A percentile compares a stretch with the other conserved stretches of the same genome.
Evolutionary conservation across 805 yeast genomes (phyloP).

Genomic region (Metschnikowia gruessii): DNA sequence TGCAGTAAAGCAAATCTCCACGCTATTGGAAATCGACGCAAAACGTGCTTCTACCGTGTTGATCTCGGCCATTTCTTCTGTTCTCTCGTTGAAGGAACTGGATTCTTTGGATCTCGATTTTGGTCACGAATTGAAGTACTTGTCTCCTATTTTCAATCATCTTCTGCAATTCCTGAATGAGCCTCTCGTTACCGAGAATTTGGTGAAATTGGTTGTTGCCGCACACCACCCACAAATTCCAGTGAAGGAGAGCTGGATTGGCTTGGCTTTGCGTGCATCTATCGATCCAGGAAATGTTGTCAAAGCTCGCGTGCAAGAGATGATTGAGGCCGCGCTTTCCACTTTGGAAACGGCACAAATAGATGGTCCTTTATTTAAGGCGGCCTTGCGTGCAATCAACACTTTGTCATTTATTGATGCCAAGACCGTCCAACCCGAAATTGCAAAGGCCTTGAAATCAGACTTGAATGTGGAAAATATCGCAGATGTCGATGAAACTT

Average conservation of each 20-base stretch:
- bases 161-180: conserved; percentile 25
- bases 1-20: conserved; percentile 31
- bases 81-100: conserved; percentile 17
- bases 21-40: conserved; percentile 24
- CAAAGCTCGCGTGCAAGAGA: conserved; percentile 21
- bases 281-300: conserved; percentile 56
- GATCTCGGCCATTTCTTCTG: conserved; percentile 39
- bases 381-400: conserved; percentile 39
- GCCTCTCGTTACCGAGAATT: conserved; percentile 18
- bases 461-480: conserved; percentile 42
- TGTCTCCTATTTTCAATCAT: conserved; percentile 26
- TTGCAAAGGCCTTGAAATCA: conserved; percentile 41
- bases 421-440: conserved; percentile 47
- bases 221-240: conserved; percentile 31
- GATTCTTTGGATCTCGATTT: conserved; percentile 16
- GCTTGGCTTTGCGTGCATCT: conserved; percentile 55
- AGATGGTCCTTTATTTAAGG: conserved; percentile 47
- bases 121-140: conserved; percentile 19
- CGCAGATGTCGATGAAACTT: conserved; percentile 43
- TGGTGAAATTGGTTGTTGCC: conserved; percentile 25
- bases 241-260: conserved; percentile 69
- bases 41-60: conserved; percentile 42
- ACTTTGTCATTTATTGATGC: conserved; percentile 60
- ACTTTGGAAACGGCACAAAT: conserved; percentile 22
- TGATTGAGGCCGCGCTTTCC: conserved; percentile 23